Base-by-base conservation (phyloP, 2,329 filamentous ascomycete species). In the Nothophaeocryptopus gaeumannii region DNA sequence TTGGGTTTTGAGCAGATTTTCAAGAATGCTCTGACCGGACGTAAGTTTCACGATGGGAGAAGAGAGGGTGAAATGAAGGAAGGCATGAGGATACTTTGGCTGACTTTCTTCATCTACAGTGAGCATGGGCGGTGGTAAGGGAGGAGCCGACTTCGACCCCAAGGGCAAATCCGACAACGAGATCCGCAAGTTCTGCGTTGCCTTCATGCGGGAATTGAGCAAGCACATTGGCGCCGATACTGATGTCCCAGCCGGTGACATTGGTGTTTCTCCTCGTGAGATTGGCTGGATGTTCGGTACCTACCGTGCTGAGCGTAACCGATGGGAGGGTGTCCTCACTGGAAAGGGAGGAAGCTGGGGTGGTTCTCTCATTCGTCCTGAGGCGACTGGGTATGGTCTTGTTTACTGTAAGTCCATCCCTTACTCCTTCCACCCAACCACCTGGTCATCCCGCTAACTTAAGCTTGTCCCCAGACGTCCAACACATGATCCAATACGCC, bases 1-100 rank as follows among this genome's bases (percentile, higher is more conserved):
- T 82, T 99, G 69, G 93, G 92, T 60, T 97, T 97, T 67, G 93
- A 99, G 84, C 93, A 97, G 78, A 95, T 92, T 77, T 97, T 97
- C 82, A 97, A 97, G 83, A 97, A 97, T 88, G 93, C 93, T 62
- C 78, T 97, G 63, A 97, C 93, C 55, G 93, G 93, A 68, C 76
- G 87, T 91, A 78, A 79, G 88, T 83, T 39, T 14, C 5, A 29
- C 29, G 11, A 32, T n/a, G 9, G 5, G 10, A 14, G 32, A 10
- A 29, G 5, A 20, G 10, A 7, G 12, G 16, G 50, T 14, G 26
- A 20, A 14, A 12, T 30, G 11, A 50, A 46, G 16, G 45, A 11
- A 13, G 30, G 1, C 2, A 16, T 5, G 36, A 43, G 3, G 36
- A 5, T n/a, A n/a, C n/a, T n/a, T 11, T 14, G 13, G 34, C 43